Conservation (phyloP, 352 stramenopile species). For the Phytophthora boehmeriae region DNA sequence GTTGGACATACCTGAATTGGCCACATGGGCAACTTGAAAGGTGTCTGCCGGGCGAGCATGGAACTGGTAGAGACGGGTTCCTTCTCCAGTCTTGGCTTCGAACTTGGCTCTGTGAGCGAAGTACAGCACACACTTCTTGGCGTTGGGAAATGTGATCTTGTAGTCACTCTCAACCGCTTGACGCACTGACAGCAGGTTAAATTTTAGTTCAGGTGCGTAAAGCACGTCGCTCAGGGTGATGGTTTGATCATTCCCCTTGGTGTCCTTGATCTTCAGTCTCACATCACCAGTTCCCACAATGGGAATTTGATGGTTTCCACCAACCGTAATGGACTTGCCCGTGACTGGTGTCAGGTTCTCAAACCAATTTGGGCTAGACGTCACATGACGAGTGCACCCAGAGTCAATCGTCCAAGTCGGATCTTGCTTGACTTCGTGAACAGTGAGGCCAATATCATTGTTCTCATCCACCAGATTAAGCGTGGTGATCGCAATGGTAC, state of each 20-base stretch:
- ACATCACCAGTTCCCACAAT: too few relatives aligned
- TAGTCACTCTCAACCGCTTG: neutral
- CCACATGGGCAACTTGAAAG: neutral
- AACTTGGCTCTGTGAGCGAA: neutral
- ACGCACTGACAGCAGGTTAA: too few relatives aligned
- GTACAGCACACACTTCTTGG: too few relatives aligned
- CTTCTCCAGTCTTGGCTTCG: neutral
- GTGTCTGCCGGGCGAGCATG: neutral
- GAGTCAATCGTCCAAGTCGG: slow-evolving; percentile 18
- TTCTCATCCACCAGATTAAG: neutral
- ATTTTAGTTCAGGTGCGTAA: slow-evolving; percentile 2
- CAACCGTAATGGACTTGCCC: slow-evolving; percentile 16
- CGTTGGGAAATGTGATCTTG: neutral
- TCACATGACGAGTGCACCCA: too few relatives aligned
- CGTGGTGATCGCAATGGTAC: slow-evolving; percentile 12
- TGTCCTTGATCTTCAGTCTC: neutral
- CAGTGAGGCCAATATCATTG: slow-evolving; percentile 2
- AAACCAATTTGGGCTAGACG: slow-evolving; percentile 19
- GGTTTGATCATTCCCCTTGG: neutral
- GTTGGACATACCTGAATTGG: too few relatives aligned
- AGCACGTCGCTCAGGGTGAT: slow-evolving; percentile 6
- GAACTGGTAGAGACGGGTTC: slow-evolving; percentile 4
- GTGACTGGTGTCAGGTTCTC: neutral
- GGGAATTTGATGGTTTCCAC: slow-evolving; percentile 1
- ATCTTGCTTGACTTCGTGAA: neutral